A percentile compares a stretch with the other conserved stretches of the same genome.
Conservation (phyloP, 2,329 filamentous ascomycete species). For the Capronia coronata region DNA sequence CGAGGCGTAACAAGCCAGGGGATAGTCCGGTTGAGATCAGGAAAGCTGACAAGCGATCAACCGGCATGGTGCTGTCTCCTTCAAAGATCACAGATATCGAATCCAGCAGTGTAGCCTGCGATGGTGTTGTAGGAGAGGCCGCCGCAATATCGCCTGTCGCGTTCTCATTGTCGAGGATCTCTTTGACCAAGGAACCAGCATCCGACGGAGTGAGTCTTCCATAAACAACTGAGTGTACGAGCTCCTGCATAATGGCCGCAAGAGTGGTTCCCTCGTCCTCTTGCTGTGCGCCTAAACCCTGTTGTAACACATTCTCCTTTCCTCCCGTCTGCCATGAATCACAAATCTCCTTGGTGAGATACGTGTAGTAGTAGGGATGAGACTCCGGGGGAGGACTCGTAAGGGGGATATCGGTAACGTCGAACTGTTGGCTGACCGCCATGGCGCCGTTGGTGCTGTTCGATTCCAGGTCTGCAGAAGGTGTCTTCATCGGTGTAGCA, state of each 20-base stretch:
- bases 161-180: conserved; percentile 33
- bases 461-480: conserved; percentile 30
- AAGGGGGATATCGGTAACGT: conserved; percentile 23
- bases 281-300: conserved; percentile 56
- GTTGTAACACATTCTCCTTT: conserved; percentile 57
- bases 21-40: conserved; percentile 67
- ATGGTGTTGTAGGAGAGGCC: conserved; percentile 5
- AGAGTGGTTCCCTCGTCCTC: conserved; percentile 64
- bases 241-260: conserved; percentile 73
- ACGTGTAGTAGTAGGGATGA: conserved; percentile 62
- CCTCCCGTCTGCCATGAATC: conserved; percentile 62
- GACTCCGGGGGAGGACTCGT: conserved; percentile 27
- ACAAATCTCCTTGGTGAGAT: conserved; percentile 64
- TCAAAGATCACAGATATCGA: conserved; percentile 73
- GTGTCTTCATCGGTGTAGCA: conserved; percentile 1
- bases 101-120: conserved; percentile 21
- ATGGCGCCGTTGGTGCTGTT: conserved; percentile 31
- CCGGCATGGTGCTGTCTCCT: conserved; percentile 52
- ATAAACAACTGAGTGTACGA: conserved; percentile 69
- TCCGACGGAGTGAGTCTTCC: conserved; percentile 60
- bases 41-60: conserved; percentile 56
- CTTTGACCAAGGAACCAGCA: conserved; percentile 65
- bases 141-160: background rate
- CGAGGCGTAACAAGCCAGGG: conserved; percentile 64
- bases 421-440: conserved; percentile 26